Conservation (phyloP, 1,139 yeast genomes). For the Suhomyces anneliseae region DNA sequence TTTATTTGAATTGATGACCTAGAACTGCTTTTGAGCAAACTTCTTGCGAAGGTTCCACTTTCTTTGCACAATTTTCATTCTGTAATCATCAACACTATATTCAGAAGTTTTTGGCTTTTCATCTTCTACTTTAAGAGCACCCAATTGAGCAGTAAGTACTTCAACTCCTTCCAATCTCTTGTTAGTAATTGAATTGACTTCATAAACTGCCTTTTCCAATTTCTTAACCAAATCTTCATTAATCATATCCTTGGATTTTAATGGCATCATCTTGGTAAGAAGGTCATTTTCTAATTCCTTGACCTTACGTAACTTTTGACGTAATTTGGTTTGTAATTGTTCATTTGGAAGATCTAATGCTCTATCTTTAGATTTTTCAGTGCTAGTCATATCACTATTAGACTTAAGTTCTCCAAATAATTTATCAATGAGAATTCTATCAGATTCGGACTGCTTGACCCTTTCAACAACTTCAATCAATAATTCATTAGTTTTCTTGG, state of each 20-base stretch:
- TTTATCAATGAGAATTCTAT: constrained; percentile 14
- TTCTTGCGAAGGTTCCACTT: constrained; percentile 3
- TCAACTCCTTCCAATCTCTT: neutral
- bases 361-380: constrained; percentile 8
- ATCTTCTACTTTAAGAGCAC: neutral
- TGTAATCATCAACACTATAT: neutral
- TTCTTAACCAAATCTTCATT: constrained; percentile 13
- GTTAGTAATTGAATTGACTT: constrained; percentile 4
- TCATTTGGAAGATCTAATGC: constrained; percentile 21
- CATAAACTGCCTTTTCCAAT: constrained; percentile 18
- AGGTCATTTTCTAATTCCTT: constrained; percentile 15
- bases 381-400: constrained; percentile 5
- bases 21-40: neutral
- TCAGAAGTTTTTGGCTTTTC: neutral
- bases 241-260: constrained; percentile 16
- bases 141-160: neutral
- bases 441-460: constrained; percentile 10
- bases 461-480: constrained; percentile 8
- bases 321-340: constrained; percentile 12
- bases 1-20: too few species aligned
- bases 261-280: constrained; percentile 18
- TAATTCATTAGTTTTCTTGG: neutral
- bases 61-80: neutral
- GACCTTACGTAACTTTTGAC: constrained; percentile 15
- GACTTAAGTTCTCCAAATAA: constrained; percentile 16